Evolutionary conservation across 352 stramenopile genomes (phyloP), one percentile per base, ranked within the genome.

Genomic region (Phytopythium litorale): DNA sequence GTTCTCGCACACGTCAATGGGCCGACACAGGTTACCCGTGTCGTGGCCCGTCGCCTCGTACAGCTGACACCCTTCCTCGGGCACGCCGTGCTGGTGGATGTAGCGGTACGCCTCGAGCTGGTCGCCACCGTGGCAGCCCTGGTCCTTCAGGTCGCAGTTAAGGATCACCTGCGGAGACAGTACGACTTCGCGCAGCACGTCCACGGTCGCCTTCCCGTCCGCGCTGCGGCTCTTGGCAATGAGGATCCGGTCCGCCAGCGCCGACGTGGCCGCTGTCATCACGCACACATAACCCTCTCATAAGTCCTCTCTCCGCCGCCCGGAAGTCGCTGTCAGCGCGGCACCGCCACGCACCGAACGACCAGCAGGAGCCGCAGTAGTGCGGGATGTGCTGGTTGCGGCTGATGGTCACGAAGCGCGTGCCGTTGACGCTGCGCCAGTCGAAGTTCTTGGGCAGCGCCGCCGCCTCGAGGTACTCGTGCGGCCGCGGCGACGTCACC

Each of bases 21-120:
- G 68, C 25, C 65, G 86, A 74, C 94, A 98, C 43, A 72, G 81
- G 64, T 94, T 92, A 58, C 88, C 84, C 57, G 91, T 98, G 57
- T 98, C 97, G 58, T 92, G 81, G 23, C 88, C 84, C 43, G 89
- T 97, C 4, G 97, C 97, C 38, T 89, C 63, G 74, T 99, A 99
- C 4, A 89, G 81, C 68, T 97, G 89, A 66, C 95, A 98, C 11
- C 95, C 96, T 75, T 99, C 96, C 62, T 98, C 97, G 0, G 95
- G 94, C 37, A 99, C 85, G 19, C 85, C 89, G 33, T 97, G 83
- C 60, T 98, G 70, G 55, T 97, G 79, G 35, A 97, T 97, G 65
- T 84, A 97, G 64, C 90, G 83, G 74, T 98, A 99, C 12, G 92
- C 93, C 40, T 88, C 82, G 23, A 97, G 72, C 56, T 96, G 86